phyloP scores from a whole-genome alignment of 2,329 filamentous ascomycete genomes.

The Dactylellina cionopaga region DNA sequence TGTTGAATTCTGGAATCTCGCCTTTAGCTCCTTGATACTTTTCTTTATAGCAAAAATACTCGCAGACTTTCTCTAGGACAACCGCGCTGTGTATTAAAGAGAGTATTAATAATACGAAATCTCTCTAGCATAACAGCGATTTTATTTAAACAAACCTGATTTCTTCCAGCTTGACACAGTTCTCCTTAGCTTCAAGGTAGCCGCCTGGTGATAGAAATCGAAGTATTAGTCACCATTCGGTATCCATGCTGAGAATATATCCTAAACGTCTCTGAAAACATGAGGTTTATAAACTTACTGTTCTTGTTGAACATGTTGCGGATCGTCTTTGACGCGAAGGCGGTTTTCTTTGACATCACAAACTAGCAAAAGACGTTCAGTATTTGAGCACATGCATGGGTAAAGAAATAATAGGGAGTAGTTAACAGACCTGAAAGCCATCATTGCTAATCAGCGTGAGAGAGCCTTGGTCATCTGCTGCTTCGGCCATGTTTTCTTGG shows the following conservation, averaged over 20 bases:
- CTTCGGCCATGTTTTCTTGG: slow-evolving; percentile 28
- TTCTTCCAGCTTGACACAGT: slow-evolving; percentile 69
- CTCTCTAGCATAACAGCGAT: neutral
- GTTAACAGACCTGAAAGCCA: slow-evolving; percentile 64
- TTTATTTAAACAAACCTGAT: slow-evolving; percentile 65
- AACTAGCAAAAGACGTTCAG: slow-evolving; percentile 62
- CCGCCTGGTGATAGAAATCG: too few relatives aligned
- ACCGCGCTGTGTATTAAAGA: slow-evolving; percentile 64
- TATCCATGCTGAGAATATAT: neutral
- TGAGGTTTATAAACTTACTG: slow-evolving; percentile 63
- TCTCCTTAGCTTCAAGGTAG: slow-evolving; percentile 67
- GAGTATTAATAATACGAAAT: neutral
- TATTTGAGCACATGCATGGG: neutral
- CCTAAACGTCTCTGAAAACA: neutral
- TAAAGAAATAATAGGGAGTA: neutral
- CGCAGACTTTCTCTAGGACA: slow-evolving; percentile 74
- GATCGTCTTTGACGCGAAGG: slow-evolving; percentile 71
- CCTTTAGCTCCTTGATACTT: slow-evolving; percentile 69
- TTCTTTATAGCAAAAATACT: slow-evolving; percentile 76
- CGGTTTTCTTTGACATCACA: slow-evolving; percentile 70
- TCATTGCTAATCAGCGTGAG: slow-evolving; percentile 73
- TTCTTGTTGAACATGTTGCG: slow-evolving; percentile 72
- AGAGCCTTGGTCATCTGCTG: slow-evolving; percentile 62
- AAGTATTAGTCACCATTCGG: too few relatives aligned
- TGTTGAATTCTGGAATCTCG: slow-evolving; percentile 74